phyloP scores from a whole-genome alignment of 2,329 filamentous ascomycete species.

The Colletotrichum spinosum region DNA sequence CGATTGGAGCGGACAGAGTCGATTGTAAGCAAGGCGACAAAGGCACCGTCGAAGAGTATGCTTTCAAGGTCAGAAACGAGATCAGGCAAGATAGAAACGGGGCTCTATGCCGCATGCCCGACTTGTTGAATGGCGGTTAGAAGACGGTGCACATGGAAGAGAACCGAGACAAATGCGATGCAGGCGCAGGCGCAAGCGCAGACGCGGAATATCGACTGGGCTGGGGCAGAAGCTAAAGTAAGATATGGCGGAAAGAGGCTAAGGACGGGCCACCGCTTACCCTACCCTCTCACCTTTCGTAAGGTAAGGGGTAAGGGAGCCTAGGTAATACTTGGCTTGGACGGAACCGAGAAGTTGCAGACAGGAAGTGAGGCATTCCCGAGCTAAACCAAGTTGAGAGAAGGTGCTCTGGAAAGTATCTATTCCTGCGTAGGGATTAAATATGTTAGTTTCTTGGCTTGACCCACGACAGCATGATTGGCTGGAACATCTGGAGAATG shows the following conservation, averaged over 20 bases:
- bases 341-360: slow-evolving; percentile 23
- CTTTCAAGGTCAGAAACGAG: neutral
- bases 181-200: slow-evolving; percentile 22
- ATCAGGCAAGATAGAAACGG: slow-evolving; percentile 3
- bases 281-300: too few species aligned
- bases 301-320: neutral
- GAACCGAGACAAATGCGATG: slow-evolving; percentile 11
- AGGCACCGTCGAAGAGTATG: neutral
- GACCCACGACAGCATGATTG: too few species aligned
- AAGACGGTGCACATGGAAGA: neutral
- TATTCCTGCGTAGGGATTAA: too few species aligned
- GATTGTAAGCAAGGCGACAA: neutral
- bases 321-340: neutral
- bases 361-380: too few species aligned
- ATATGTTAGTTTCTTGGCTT: too few species aligned
- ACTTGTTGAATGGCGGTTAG: slow-evolving; percentile 26
- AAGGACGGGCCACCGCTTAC: too few species aligned
- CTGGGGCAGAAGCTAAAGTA: neutral
- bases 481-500: too few species aligned
- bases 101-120: slow-evolving; percentile 19
- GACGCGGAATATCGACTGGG: slow-evolving; percentile 8
- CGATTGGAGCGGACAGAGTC: neutral
- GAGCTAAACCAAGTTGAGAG: too few species aligned
- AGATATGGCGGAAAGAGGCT: too few species aligned
- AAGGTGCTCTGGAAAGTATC: too few species aligned